phyloP scores from a whole-genome alignment of 345 rosid genomes.

The Populus tremula region DNA sequence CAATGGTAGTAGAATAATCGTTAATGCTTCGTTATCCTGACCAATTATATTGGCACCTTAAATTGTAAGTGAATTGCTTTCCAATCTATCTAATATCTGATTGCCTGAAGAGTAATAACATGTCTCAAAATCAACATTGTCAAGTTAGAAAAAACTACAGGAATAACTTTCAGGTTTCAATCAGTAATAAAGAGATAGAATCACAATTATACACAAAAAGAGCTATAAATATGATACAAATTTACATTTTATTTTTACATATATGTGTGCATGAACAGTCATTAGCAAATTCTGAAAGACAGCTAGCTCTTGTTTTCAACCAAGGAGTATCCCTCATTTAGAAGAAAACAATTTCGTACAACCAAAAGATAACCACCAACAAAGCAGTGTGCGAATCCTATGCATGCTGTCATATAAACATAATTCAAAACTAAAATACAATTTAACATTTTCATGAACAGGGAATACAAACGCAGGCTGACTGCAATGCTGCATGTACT shows the following conservation, averaged over 20 bases:
- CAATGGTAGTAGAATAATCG: conserved; percentile 58
- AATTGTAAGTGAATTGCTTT: conserved; percentile 72
- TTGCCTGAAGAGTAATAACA: conserved; percentile 46
- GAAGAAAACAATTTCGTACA: neutral
- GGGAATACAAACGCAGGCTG: neutral
- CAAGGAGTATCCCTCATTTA: neutral
- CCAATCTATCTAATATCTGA: conserved; percentile 64
- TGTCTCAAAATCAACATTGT: neutral
- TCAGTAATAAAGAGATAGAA: neutral
- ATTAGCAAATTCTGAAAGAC: too few relatives aligned
- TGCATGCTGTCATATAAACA: too few relatives aligned
- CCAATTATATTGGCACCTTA: conserved; percentile 80
- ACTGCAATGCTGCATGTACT: neutral
- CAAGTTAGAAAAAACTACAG: neutral
- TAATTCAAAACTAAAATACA: too few relatives aligned
- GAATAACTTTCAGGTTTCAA: neutral
- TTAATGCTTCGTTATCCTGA: conserved; percentile 70
- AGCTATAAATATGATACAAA: neutral
- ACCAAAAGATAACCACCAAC: neutral
- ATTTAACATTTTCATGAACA: too few relatives aligned
- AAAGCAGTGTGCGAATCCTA: too few relatives aligned
- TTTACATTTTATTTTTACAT: neutral
- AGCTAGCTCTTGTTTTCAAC: neutral
- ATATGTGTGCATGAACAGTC: neutral
- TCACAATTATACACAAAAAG: neutral